These are phyloP conservation scores for Zizania latifolia DNA, from an alignment of 176 grass and related monocot species.

Conservation along the genomic window DNA sequence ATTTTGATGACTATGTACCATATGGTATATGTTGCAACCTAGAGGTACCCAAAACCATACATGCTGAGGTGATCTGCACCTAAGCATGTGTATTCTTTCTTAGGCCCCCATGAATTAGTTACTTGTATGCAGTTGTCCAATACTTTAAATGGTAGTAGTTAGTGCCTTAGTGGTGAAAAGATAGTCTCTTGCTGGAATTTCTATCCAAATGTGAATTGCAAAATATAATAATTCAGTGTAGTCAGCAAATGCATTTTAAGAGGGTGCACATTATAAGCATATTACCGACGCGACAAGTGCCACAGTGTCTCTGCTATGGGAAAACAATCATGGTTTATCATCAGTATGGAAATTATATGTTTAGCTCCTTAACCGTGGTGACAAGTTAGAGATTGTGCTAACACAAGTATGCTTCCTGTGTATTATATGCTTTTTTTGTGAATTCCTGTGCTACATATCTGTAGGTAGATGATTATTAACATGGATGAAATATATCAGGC, in stretches of 20 bases:
- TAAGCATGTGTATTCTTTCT: slow-evolving; percentile 4
- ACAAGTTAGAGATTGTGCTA: no score
- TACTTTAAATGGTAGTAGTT: background rate
- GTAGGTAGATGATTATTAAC: background rate
- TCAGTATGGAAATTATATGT: no score
- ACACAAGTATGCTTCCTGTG: background rate
- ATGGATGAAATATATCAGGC: background rate
- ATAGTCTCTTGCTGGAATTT: background rate
- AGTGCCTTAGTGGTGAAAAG: background rate
- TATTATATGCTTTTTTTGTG: background rate
- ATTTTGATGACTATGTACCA: background rate
- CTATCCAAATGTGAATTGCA: background rate
- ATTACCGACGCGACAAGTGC: no score
- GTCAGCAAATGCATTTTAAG: background rate
- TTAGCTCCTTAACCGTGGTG: no score
- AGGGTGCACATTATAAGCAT: background rate
- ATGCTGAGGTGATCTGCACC: slow-evolving; percentile 1
- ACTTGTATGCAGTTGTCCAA: background rate
- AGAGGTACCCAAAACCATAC: slow-evolving; percentile 6
- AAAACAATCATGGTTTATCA: no score
- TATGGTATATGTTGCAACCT: slow-evolving; percentile 6
- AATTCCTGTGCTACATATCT: background rate
- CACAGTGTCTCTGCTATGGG: no score
- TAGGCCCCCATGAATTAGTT: background rate
- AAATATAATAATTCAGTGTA: background rate